These are phyloP conservation scores for Colletotrichum sp. DNA, from an alignment of 2,329 filamentous ascomycete genomes.

Conservation along the genomic window DNA sequence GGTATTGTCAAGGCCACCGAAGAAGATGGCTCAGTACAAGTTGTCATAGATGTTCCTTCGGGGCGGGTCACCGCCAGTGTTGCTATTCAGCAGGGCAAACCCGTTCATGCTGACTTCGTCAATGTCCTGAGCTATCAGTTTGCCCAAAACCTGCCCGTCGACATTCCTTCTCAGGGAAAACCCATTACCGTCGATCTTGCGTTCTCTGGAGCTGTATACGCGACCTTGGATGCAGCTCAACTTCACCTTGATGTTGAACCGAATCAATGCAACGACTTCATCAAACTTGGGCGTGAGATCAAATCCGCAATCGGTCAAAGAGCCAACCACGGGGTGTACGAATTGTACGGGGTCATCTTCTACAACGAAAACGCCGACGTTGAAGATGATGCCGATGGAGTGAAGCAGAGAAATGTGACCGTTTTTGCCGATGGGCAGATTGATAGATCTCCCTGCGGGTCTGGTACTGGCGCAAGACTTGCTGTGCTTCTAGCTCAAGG, in stretches of 20 bases:
- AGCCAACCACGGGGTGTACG: neutral
- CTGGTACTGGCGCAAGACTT: slow-evolving; percentile 26
- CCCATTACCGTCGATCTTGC: neutral
- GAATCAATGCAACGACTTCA: neutral
- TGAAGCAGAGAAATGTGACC: slow-evolving; percentile 25
- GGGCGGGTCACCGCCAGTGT: neutral
- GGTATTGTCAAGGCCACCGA: slow-evolving; percentile 2
- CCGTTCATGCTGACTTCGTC: slow-evolving; percentile 7
- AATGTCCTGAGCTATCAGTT: slow-evolving; percentile 7
- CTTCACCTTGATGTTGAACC: neutral
- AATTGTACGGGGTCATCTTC: slow-evolving; percentile 14
- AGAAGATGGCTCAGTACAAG: neutral
- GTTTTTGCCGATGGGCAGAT: slow-evolving; percentile 31
- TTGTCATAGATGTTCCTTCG: slow-evolving; percentile 12
- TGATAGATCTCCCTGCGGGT: slow-evolving; percentile 29
- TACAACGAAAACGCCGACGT: neutral
- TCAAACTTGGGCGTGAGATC: slow-evolving; percentile 7
- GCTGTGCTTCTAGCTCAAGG: slow-evolving; percentile 17
- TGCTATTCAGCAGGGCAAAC: neutral
- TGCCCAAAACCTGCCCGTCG: neutral
- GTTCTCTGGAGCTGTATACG: slow-evolving; percentile 11
- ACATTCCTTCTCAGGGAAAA: neutral
- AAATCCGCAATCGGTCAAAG: neutral
- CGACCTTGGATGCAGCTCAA: neutral
- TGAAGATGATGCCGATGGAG: neutral